Conservation (phyloP, 176 grass and related monocot genomes). For the Phyllostachys edulis region DNA sequence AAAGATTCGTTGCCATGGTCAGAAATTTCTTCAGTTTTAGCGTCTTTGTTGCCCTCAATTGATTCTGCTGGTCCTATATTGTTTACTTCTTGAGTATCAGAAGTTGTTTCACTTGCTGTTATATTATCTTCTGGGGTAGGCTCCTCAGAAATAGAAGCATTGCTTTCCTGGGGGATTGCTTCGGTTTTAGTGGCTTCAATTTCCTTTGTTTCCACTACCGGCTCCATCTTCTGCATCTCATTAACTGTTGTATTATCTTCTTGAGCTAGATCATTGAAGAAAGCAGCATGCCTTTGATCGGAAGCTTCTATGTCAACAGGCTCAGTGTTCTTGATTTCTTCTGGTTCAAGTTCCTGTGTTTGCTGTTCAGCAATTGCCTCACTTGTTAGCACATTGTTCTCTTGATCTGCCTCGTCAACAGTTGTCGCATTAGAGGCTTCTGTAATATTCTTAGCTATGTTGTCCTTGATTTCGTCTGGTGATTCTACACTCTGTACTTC, state of each 20-base stretch:
- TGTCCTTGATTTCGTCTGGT: constrained; percentile 35
- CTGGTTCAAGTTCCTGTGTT: constrained; percentile 9
- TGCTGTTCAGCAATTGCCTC: constrained; percentile 26
- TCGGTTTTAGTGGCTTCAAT: constrained; percentile 3
- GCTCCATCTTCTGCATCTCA: constrained; percentile 4
- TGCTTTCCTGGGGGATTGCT: constrained; percentile 25
- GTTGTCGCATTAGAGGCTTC: constrained; percentile 21
- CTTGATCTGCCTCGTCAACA: constrained; percentile 21
- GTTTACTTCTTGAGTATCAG: constrained; percentile 9
- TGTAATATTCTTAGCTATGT: not conserved
- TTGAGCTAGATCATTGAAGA: constrained; percentile 10
- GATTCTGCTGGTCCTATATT: constrained; percentile 8
- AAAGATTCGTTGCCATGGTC: not conserved
- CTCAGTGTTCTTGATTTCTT: constrained; percentile 39
- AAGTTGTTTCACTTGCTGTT: constrained; percentile 30
- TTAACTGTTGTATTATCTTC: not conserved
- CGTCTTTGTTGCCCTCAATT: constrained; percentile 10
- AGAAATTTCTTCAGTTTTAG: constrained; percentile 3
- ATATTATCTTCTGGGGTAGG: constrained; percentile 20
- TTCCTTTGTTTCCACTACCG: constrained; percentile 17
- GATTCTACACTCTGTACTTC: constrained; percentile 34
- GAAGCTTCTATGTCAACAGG: constrained; percentile 34
- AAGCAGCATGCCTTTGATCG: not conserved
- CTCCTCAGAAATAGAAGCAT: constrained; percentile 22
- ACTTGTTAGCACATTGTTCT: constrained; percentile 9